Evolutionary conservation across 148 eudicot genomes (phyloP).

Genomic region (Rhododendron griersonianum): DNA sequence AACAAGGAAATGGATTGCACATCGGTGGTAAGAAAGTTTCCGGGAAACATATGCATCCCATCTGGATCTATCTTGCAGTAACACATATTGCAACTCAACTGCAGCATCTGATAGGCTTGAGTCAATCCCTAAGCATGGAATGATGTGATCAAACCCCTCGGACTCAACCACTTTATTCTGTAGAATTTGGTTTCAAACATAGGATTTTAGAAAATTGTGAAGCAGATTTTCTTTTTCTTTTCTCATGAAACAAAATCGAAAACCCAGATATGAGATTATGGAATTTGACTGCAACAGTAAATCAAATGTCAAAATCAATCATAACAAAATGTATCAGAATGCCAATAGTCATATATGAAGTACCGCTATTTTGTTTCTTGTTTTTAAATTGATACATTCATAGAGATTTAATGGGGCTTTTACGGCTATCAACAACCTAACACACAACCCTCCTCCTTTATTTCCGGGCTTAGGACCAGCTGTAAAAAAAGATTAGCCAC

Average conservation of each 20-base stretch:
- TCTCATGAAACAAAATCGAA: neutral
- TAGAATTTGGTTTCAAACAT: neutral
- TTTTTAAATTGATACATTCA: no score
- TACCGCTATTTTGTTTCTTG: neutral
- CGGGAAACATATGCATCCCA: slow-evolving; percentile 22
- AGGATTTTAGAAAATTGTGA: slow-evolving; percentile 3
- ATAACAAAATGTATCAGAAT: neutral
- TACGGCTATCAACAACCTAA: no score
- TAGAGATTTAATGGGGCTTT: no score
- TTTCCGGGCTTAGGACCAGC: no score
- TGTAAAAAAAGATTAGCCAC: no score
- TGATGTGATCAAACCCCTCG: slow-evolving; percentile 21
- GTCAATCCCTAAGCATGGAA: slow-evolving; percentile 28
- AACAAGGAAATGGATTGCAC: slow-evolving; percentile 26
- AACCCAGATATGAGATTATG: neutral
- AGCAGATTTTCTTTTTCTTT: neutral
- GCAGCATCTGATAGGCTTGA: slow-evolving; percentile 29
- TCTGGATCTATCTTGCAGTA: slow-evolving; percentile 17
- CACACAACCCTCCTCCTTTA: no score
- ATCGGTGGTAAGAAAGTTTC: slow-evolving; percentile 25
- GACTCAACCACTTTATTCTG: slow-evolving; percentile 29
- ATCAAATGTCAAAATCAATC: neutral
- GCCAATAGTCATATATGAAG: neutral
- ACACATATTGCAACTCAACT: slow-evolving; percentile 18
- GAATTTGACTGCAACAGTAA: neutral